phyloP scores from a whole-genome alignment of 2,329 filamentous ascomycete species.

The Clonostachys solani region DNA sequence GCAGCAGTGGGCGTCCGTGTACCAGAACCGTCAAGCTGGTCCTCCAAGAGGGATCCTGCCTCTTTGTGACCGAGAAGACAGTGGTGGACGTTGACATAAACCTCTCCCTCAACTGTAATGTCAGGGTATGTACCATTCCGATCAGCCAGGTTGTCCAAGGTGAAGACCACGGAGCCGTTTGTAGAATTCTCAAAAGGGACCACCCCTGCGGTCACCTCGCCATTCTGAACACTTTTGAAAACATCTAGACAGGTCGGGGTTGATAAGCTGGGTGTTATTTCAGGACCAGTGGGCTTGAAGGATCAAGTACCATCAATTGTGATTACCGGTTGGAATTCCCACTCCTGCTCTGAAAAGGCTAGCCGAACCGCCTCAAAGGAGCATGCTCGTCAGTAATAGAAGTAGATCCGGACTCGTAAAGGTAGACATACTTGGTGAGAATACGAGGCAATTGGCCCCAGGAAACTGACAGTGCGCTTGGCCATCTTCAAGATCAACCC shows the following conservation, averaged over 20 bases:
- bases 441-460: slow-evolving; percentile 45
- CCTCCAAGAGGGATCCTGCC: slow-evolving; percentile 6
- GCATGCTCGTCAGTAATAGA: slow-evolving; percentile 4
- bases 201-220: slow-evolving; percentile 65
- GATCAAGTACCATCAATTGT: slow-evolving; percentile 42
- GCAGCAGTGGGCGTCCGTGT: slow-evolving; percentile 44
- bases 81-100: slow-evolving; percentile 85
- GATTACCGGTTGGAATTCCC: slow-evolving; percentile 42
- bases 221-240: slow-evolving; percentile 71
- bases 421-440: slow-evolving; percentile 41
- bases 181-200: slow-evolving; percentile 96
- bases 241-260: slow-evolving; percentile 50
- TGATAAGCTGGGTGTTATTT: too few species aligned
- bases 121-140: slow-evolving; percentile 58
- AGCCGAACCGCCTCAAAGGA: slow-evolving; percentile 34
- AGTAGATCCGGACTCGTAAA: slow-evolving; percentile 6
- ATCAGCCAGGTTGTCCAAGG: slow-evolving; percentile 84
- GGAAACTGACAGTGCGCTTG: slow-evolving; percentile 40
- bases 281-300: background rate
- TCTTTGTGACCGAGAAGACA: slow-evolving; percentile 64
- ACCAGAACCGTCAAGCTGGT: slow-evolving; percentile 28
- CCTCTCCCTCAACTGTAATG: slow-evolving; percentile 75
- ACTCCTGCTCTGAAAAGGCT: slow-evolving; percentile 41
- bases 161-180: slow-evolving; percentile 88
- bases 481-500: too few species aligned